phyloP scores from a whole-genome alignment of 164 flowering plant genomes.

The Cinnamomum micranthum region DNA sequence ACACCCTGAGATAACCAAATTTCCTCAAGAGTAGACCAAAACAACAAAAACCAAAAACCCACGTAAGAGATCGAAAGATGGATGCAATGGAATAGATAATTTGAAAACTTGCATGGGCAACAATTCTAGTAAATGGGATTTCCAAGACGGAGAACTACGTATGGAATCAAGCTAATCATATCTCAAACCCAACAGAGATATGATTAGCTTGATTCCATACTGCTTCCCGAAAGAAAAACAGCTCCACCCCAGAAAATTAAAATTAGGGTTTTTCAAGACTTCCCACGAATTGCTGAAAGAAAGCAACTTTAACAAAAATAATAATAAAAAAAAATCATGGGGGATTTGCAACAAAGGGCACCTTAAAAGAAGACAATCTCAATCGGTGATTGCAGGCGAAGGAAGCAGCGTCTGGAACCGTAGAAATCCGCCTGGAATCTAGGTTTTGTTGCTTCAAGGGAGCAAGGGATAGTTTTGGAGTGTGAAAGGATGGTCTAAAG shows the following conservation, averaged over 20 bases:
- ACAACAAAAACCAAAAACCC: background rate
- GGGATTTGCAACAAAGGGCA: background rate
- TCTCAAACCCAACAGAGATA: too few species aligned
- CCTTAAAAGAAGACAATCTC: conserved; percentile 24
- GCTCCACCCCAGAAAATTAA: background rate
- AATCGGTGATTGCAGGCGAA: conserved; percentile 11
- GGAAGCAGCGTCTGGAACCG: conserved; percentile 11
- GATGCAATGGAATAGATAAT: background rate
- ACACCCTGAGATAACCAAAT: background rate
- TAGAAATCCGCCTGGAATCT: conserved; percentile 15
- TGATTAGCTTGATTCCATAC: too few species aligned
- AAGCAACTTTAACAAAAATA: background rate
- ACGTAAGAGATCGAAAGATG: background rate
- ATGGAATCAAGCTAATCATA: too few species aligned
- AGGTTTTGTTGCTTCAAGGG: conserved; percentile 18
- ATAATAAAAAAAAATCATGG: background rate
- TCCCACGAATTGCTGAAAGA: background rate
- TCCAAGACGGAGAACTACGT: too few species aligned
- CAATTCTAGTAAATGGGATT: background rate
- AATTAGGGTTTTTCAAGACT: background rate
- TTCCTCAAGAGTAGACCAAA: background rate
- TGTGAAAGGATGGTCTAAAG: conserved; percentile 2
- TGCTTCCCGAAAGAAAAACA: too few species aligned
- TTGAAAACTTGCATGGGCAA: background rate
- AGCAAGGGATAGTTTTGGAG: conserved; percentile 12